phyloP scores from a whole-genome alignment of 306 rosid genomes.

The Carpinus fangiana region DNA sequence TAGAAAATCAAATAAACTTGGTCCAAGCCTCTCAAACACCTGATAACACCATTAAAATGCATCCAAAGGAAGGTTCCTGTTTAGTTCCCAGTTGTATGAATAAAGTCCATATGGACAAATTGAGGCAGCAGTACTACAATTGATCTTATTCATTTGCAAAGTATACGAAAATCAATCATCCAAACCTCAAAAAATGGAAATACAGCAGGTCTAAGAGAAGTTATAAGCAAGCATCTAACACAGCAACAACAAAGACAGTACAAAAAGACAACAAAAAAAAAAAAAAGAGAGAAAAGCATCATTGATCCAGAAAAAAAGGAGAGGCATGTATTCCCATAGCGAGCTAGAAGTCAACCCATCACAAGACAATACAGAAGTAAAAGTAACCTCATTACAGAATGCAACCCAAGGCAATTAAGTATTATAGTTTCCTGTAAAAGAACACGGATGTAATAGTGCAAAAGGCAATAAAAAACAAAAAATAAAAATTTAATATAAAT shows the following conservation, averaged over 20 bases:
- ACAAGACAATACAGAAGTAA: slow-evolving; percentile 14
- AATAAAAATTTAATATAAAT: slow-evolving; percentile 13
- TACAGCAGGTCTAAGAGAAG: slow-evolving; percentile 12
- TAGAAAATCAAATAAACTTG: slow-evolving; percentile 99
- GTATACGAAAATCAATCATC: slow-evolving; percentile 11
- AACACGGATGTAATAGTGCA: slow-evolving; percentile 8
- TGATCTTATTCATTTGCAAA: slow-evolving; percentile 29
- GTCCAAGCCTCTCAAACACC: slow-evolving; percentile 99
- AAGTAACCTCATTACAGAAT: slow-evolving; percentile 8
- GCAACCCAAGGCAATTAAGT: slow-evolving; percentile 6
- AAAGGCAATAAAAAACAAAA: not conserved
- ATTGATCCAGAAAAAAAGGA: not conserved
- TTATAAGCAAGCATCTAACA: slow-evolving; percentile 17
- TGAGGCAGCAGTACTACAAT: slow-evolving; percentile 28
- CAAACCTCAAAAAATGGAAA: slow-evolving; percentile 15
- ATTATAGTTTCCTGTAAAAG: slow-evolving; percentile 15
- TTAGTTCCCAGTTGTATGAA: slow-evolving; percentile 61
- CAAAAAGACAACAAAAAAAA: no score
- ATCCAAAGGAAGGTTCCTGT: slow-evolving; percentile 69
- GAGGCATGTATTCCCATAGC: not conserved
- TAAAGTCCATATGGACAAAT: slow-evolving; percentile 44
- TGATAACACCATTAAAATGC: slow-evolving; percentile 89
- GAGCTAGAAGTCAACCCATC: slow-evolving; percentile 1
- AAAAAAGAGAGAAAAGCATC: not conserved
- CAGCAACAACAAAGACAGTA: not conserved